Conservation (phyloP, 805 yeast species). For the Lipomyces oligophaga region DNA sequence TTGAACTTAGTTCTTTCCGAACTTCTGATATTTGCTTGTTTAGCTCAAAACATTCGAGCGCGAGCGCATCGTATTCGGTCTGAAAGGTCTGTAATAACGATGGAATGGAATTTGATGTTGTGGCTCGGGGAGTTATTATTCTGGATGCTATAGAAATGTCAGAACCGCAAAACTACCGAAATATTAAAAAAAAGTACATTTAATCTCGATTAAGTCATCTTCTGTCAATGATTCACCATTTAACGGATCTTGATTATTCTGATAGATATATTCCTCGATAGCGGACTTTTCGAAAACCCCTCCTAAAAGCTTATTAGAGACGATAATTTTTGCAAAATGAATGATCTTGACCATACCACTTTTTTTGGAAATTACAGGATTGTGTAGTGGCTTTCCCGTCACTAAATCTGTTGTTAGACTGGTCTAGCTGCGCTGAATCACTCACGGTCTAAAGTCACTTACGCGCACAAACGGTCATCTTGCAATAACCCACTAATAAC, state of each 20-base stretch:
- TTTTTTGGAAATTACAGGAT: conserved; percentile 64
- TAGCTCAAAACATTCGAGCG: conserved; percentile 74
- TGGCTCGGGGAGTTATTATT: conserved; percentile 41
- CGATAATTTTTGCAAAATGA: not conserved
- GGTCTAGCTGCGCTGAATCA: too few species aligned
- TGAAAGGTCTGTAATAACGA: conserved; percentile 69
- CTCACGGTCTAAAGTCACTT: too few species aligned
- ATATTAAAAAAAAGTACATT: conserved; percentile 15
- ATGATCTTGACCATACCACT: conserved; percentile 26
- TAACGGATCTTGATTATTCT: conserved; percentile 73
- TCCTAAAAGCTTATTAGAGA: conserved; percentile 42
- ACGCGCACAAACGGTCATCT: conserved; percentile 13
- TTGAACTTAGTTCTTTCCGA: conserved; percentile 66
- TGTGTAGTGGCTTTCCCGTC: conserved; percentile 66
- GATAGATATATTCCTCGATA: conserved; percentile 57
- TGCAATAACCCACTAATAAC: too few species aligned
- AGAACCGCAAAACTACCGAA: not conserved
- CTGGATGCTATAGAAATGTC: conserved; percentile 27
- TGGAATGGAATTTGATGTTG: conserved; percentile 67
- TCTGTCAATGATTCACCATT: conserved; percentile 54
- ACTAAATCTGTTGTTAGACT: conserved; percentile 36
- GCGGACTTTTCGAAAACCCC: conserved; percentile 63
- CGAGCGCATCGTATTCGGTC: conserved; percentile 83
- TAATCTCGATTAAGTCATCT: conserved; percentile 54
- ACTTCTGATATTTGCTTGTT: conserved; percentile 65